Evolutionary conservation across 2,329 filamentous ascomycete genomes (phyloP), one percentile per base, ranked within the genome.

Genomic region (Pestalotiopsis sp.): DNA sequence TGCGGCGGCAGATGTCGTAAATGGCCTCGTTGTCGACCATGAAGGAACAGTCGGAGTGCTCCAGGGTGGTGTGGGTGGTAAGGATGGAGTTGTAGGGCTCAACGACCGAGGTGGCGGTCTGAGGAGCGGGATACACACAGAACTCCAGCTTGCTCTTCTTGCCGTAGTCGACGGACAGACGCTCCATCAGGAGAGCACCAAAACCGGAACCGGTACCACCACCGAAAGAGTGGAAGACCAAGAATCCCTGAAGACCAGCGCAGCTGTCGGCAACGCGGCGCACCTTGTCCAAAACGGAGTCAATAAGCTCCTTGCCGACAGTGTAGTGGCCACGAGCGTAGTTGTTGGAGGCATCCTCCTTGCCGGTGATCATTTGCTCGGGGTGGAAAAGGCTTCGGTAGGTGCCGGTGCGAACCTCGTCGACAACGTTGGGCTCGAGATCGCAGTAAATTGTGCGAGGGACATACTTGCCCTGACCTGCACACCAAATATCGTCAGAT

Each of bases 101-200:
- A 73, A 99, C 96, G 70, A 99, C 95, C 58, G 96, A 97, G 78
- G 95, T 98, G 75, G 95, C 94, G 74, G 96, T 96, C 86, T 97
- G 94, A 69, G 96, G 96, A 75, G 96, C 94, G 78, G 96, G 96
- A 87, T 99, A 99, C 79, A 99, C 94, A 79, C 94, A 97, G 89
- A 99, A 99, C 85, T 99, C 96, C 72, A 99, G 90, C 91, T 99
- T 99, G 89, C 93, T 97, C 92, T 99, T 99, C 92, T 99, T 99
- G 87, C 96, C 95, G 81, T 98, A 99, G 85, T 99, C 96, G 78
- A 98, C 93, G 44, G 96, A 98, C 71, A 99, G 91, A 81, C 96
- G 95, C 88, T 99, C 96, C 94, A 99, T 97, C 77, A 99, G 88
- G 75, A 99, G 91, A 77, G 96, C 96, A 85, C 96, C 96, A 83